Conservation (phyloP, 2,329 filamentous ascomycete species). For the Cryphonectria carpinicola region DNA sequence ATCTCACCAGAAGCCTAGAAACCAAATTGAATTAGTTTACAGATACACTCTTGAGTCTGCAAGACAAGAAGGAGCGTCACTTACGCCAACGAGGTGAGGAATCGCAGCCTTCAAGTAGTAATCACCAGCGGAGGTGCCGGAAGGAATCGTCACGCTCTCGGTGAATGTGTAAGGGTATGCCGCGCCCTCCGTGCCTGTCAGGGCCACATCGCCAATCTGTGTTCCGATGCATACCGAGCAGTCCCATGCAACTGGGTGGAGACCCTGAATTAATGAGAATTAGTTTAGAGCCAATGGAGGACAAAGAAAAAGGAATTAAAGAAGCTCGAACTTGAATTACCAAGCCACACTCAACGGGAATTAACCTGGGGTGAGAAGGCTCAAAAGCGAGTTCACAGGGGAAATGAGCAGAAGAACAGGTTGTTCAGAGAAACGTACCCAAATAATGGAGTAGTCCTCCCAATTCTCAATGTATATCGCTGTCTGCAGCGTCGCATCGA, state of each 20-base stretch:
- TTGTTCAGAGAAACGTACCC: conserved; percentile 26
- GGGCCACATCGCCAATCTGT: conserved; percentile 36
- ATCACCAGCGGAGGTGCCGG: conserved; percentile 15
- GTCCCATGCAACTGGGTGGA: conserved; percentile 6
- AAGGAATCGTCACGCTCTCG: conserved; percentile 10
- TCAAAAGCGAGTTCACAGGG: conserved; percentile 28
- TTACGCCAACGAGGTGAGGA: conserved; percentile 22
- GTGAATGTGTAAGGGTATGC: conserved; percentile 25
- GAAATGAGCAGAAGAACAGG: not conserved
- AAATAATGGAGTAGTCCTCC: conserved; percentile 40
- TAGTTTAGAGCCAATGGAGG: not conserved
- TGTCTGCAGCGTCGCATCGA: conserved; percentile 36
- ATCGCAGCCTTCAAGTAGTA: conserved; percentile 21
- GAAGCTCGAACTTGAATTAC: not conserved
- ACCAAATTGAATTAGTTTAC: not conserved
- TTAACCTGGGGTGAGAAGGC: not conserved
- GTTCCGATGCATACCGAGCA: conserved; percentile 34
- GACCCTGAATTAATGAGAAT: not conserved
- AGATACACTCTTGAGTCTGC: no score
- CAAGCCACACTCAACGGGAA: not conserved
- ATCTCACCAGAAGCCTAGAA: conserved; percentile 18
- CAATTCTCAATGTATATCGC: conserved; percentile 41
- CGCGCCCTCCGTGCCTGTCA: conserved; percentile 21
- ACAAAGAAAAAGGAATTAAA: not conserved
- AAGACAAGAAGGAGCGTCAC: not conserved